A percentile compares a stretch with the other conserved stretches of the same genome.
These are phyloP conservation scores for Nissolia schottii DNA, from an alignment of 306 rosid species.

Conservation along the genomic window DNA sequence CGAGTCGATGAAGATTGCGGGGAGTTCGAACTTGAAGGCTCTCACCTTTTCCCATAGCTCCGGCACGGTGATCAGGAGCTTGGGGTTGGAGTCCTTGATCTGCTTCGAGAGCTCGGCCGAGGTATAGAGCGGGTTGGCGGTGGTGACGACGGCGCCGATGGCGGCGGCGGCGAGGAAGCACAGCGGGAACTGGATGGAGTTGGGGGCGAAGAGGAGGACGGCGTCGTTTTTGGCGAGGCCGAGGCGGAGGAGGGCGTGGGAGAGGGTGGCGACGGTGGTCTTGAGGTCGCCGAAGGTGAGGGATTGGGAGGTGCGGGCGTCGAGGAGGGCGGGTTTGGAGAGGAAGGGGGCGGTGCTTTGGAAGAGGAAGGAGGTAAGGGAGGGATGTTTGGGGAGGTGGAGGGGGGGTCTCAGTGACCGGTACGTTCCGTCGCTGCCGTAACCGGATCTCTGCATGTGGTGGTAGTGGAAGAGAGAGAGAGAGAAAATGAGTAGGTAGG, in stretches of 20 bases:
- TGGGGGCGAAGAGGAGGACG: slow-evolving; percentile 57
- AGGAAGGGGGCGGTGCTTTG: slow-evolving; percentile 37
- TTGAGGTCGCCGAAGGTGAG: slow-evolving; percentile 52
- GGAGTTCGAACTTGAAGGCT: slow-evolving; percentile 41
- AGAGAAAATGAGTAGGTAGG: background rate
- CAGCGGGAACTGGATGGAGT: slow-evolving; percentile 49
- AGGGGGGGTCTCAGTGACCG: slow-evolving; percentile 66
- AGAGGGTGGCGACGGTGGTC: slow-evolving; percentile 39
- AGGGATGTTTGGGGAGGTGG: slow-evolving; percentile 41
- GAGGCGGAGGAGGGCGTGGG: slow-evolving; percentile 44
- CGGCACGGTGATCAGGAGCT: slow-evolving; percentile 52
- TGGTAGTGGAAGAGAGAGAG: background rate
- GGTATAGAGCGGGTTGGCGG: slow-evolving; percentile 62
- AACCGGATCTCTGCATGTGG: slow-evolving; percentile 70
- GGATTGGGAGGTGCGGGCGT: slow-evolving; percentile 44
- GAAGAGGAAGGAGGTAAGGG: slow-evolving; percentile 65
- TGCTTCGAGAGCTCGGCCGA: slow-evolving; percentile 59
- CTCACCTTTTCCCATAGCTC: slow-evolving; percentile 55
- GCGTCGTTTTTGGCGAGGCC: slow-evolving; percentile 67
- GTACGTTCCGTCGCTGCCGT: slow-evolving; percentile 62
- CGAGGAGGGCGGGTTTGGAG: slow-evolving; percentile 59
- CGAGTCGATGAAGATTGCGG: slow-evolving; percentile 43
- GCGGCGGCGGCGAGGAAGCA: slow-evolving; percentile 55
- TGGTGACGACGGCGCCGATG: slow-evolving; percentile 62
- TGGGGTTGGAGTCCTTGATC: slow-evolving; percentile 64